phyloP scores from a whole-genome alignment of 305 asterid species.

The Nicotiana rustica region DNA sequence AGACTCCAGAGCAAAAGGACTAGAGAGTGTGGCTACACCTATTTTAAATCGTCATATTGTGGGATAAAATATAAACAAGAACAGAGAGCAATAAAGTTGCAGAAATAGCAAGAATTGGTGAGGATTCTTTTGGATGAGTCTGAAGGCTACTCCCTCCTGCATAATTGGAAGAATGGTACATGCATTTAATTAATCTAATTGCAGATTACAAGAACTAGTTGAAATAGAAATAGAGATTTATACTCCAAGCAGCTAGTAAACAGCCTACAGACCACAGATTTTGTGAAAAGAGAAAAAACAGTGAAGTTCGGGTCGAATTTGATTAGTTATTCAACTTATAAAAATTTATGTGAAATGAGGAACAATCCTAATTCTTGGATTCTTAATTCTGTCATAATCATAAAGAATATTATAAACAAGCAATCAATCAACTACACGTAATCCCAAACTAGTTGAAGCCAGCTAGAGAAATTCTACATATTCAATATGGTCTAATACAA shows the following conservation, averaged over 20 bases:
- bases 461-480: not conserved
- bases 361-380: not conserved
- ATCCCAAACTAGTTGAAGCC: not conserved
- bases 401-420: too few species aligned
- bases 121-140: not conserved
- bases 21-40: not conserved
- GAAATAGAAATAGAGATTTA: not conserved
- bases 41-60: not conserved
- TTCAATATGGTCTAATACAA: not conserved
- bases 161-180: not conserved
- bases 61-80: not conserved
- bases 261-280: not conserved
- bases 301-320: not conserved
- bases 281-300: not conserved
- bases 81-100: not conserved
- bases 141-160: not conserved
- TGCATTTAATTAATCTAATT: not conserved
- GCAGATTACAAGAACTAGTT: not conserved
- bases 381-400: not conserved
- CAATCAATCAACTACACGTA: too few species aligned
- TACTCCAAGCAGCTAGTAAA: not conserved
- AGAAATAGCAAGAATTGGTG: not conserved
- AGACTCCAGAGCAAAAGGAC: not conserved
- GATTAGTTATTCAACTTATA: not conserved
- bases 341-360: not conserved